Evolutionary conservation across 768 basidiomycete genomes (phyloP).

Genomic region (Pulveroboletus frians): DNA sequence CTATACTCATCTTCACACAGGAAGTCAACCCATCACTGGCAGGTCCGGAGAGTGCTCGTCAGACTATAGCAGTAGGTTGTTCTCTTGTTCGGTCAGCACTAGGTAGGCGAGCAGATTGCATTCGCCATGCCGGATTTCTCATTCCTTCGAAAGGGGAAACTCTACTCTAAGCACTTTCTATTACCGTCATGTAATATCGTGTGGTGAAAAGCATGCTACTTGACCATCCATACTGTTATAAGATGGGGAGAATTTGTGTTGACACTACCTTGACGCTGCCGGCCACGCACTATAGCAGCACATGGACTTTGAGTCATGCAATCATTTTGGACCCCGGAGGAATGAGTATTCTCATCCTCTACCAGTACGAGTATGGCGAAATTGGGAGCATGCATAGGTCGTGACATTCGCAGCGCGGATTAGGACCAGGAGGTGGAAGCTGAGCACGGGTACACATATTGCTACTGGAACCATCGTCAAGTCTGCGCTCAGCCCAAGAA

Average conservation of each 20-base stretch:
- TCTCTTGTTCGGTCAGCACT: conserved; percentile 79
- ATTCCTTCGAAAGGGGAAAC: conserved; percentile 28
- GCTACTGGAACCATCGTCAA: background rate
- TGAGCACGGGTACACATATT: background rate
- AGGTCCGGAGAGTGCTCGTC: conserved; percentile 66
- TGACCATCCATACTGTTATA: background rate
- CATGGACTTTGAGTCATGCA: too few species aligned
- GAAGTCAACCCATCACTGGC: conserved; percentile 95
- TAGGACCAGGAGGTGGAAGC: background rate
- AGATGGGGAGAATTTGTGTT: background rate
- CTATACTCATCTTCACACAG: conserved; percentile 35
- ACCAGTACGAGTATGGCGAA: background rate
- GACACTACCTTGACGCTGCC: background rate
- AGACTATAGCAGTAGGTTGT: conserved; percentile 89
- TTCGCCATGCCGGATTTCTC: conserved; percentile 5
- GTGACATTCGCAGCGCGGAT: background rate
- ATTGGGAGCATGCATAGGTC: background rate
- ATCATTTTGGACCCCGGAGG: background rate
- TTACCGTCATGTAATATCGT: conserved; percentile 2
- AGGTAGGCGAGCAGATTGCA: conserved; percentile 43
- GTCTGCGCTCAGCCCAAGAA: background rate
- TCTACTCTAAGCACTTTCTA: conserved; percentile 19
- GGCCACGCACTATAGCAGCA: too few species aligned
- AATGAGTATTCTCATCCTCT: background rate
- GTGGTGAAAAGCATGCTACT: conserved; percentile 1